phyloP scores from a whole-genome alignment of 768 basidiomycete species.

The Suillus sp. region DNA sequence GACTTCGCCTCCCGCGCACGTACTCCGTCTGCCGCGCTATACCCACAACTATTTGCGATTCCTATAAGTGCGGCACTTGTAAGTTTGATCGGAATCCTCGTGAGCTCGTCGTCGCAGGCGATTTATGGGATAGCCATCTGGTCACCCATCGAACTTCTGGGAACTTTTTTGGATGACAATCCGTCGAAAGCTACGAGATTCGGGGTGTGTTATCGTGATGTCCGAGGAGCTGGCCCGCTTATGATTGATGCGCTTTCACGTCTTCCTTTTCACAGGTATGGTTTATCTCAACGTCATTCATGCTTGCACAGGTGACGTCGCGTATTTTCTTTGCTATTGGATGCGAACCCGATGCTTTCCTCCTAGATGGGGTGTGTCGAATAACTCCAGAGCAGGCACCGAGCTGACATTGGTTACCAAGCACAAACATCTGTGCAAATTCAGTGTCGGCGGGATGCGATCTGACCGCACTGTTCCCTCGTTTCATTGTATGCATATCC shows the following conservation, averaged over 20 bases:
- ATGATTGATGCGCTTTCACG: neutral
- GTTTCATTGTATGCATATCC: constrained; percentile 58
- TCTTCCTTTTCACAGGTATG: constrained; percentile 49
- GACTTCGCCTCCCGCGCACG: constrained; percentile 71
- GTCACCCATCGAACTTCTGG: constrained; percentile 75
- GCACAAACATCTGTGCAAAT: constrained; percentile 83
- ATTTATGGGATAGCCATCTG: constrained; percentile 81
- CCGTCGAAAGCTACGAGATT: constrained; percentile 70
- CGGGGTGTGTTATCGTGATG: constrained; percentile 40
- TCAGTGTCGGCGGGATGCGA: constrained; percentile 84
- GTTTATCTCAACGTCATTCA: constrained; percentile 80
- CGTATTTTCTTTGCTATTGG: neutral
- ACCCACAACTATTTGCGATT: constrained; percentile 69
- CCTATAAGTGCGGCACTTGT: constrained; percentile 75
- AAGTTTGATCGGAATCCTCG: constrained; percentile 80
- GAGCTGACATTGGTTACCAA: constrained; percentile 27
- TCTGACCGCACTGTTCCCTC: constrained; percentile 74
- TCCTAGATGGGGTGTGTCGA: constrained; percentile 30
- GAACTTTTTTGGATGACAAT: constrained; percentile 63
- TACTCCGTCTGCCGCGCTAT: constrained; percentile 57
- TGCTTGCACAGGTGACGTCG: constrained; percentile 64
- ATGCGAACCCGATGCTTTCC: constrained; percentile 7
- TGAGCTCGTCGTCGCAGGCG: constrained; percentile 72
- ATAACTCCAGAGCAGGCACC: constrained; percentile 15
- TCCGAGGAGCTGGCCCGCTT: neutral